Percentiles rank a stretch among this genome's conserved stretches.
These are phyloP conservation scores for Aquanectria penicillioides DNA, from an alignment of 2,329 filamentous ascomycete genomes.

Conservation along the genomic window DNA sequence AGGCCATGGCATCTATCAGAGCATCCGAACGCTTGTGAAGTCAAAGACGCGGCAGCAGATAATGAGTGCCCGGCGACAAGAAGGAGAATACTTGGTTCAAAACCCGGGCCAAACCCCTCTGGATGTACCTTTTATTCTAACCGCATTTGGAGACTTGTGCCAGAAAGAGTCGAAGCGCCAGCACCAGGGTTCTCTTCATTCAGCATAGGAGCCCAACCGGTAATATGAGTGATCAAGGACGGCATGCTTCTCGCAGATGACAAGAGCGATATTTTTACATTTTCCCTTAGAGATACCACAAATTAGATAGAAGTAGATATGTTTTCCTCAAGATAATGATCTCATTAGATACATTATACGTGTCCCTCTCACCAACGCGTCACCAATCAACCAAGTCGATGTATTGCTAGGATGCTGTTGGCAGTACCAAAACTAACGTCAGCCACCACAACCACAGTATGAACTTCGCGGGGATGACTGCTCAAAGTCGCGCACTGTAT, in stretches of 20 bases:
- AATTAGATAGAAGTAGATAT: neutral
- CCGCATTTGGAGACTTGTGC: slow-evolving; percentile 21
- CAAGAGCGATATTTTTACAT: neutral
- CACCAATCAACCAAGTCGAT: neutral
- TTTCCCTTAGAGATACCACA: neutral
- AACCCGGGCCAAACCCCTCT: neutral
- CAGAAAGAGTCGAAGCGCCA: slow-evolving; percentile 8
- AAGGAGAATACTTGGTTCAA: slow-evolving; percentile 7
- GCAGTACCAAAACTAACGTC: slow-evolving; percentile 10
- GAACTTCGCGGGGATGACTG: neutral
- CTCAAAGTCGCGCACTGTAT: slow-evolving; percentile 31
- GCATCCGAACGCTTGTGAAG: slow-evolving; percentile 20
- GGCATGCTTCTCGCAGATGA: too few relatives aligned
- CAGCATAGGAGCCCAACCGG: neutral
- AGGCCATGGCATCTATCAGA: slow-evolving; percentile 32
- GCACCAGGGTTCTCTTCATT: neutral
- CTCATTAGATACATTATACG: neutral
- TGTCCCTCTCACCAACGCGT: neutral
- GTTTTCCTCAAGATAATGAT: neutral
- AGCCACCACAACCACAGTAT: slow-evolving; percentile 39
- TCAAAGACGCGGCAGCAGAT: slow-evolving; percentile 17
- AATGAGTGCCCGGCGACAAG: slow-evolving; percentile 24
- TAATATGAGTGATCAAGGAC: too few relatives aligned
- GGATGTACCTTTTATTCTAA: slow-evolving; percentile 12
- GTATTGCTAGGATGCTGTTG: neutral